phyloP scores from a whole-genome alignment of 1,284 basidiomycete species.

The Trichosporon ovoides region DNA sequence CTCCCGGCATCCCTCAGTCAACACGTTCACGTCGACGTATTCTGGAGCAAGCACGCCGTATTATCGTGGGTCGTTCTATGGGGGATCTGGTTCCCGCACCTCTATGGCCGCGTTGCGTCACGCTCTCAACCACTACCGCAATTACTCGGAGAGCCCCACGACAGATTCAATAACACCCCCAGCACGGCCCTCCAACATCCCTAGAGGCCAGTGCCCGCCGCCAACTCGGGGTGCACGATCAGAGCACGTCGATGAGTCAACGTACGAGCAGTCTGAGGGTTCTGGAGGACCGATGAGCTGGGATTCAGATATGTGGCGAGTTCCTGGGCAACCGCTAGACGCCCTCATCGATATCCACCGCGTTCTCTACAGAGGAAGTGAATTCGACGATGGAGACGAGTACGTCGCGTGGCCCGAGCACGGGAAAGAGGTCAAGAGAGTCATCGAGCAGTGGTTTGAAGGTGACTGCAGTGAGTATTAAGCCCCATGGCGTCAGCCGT shows the following conservation, averaged over 20 bases:
- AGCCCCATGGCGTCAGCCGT: not conserved
- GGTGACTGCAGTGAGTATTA: conserved; percentile 36
- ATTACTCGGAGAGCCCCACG: conserved; percentile 7
- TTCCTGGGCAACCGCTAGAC: conserved; percentile 28
- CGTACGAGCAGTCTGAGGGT: conserved; percentile 5
- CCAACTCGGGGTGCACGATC: not conserved
- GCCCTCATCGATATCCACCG: conserved; percentile 42
- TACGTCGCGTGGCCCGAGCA: conserved; percentile 27
- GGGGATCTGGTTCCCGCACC: conserved; percentile 12
- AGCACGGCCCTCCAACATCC: conserved; percentile 3
- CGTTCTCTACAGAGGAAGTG: conserved; percentile 37
- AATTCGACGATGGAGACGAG: conserved; percentile 22
- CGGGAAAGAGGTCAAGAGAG: conserved; percentile 31
- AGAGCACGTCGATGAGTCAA: not conserved
- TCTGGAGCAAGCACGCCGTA: conserved; percentile 17
- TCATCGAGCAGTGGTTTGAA: conserved; percentile 41
- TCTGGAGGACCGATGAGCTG: conserved; percentile 2
- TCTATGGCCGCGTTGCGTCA: conserved; percentile 20
- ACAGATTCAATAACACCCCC: conserved; percentile 6
- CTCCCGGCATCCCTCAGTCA: conserved; percentile 16
- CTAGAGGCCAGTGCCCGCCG: not conserved
- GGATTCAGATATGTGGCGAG: conserved; percentile 12
- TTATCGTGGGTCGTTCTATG: conserved; percentile 12
- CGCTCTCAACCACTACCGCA: conserved; percentile 22
- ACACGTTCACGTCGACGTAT: conserved; percentile 4